Percentiles rank a stretch among this genome's conserved stretches.
phyloP scores from a whole-genome alignment of 140 eudicot genomes.

The Anethum foeniculum region DNA sequence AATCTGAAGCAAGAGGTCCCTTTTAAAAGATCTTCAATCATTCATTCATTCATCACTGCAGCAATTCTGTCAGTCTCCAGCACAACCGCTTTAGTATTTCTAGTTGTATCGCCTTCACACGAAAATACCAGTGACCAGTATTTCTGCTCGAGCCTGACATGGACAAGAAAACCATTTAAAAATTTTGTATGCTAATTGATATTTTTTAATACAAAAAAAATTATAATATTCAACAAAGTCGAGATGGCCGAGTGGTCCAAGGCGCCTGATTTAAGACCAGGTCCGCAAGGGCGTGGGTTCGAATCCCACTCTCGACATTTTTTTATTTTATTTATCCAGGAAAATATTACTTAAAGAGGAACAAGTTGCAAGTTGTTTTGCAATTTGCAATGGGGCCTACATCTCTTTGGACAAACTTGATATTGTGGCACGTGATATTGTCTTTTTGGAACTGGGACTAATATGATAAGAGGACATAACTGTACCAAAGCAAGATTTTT shows the following conservation, averaged over 20 bases:
- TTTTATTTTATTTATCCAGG: no score
- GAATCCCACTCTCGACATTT: conserved; percentile 79
- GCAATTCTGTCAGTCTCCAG: conserved; percentile 1
- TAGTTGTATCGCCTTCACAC: no score
- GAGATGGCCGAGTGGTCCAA: conserved; percentile 99
- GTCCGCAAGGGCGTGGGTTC: conserved; percentile 99
- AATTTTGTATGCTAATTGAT: no score
- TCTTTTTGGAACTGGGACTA: no score
- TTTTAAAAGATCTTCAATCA: conserved; percentile 22
- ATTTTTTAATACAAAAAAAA: not conserved
- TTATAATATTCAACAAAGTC: not conserved
- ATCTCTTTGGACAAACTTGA: not conserved
- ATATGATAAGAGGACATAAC: not conserved
- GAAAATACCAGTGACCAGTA: conserved; percentile 24
- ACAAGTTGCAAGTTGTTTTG: no score
- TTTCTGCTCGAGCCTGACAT: conserved; percentile 74
- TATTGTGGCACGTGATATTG: no score
- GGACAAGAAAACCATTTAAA: conserved; percentile 3
- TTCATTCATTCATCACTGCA: conserved; percentile 30
- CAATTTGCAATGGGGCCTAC: not conserved
- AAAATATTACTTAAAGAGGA: no score
- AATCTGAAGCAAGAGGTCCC: no score
- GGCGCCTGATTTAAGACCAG: conserved; percentile 99
- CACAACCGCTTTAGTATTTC: no score
- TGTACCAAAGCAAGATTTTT: not conserved